These are phyloP conservation scores for Circinella umbellata DNA, from an alignment of 371 early-diverging fungal species.

Conservation along the genomic window DNA sequence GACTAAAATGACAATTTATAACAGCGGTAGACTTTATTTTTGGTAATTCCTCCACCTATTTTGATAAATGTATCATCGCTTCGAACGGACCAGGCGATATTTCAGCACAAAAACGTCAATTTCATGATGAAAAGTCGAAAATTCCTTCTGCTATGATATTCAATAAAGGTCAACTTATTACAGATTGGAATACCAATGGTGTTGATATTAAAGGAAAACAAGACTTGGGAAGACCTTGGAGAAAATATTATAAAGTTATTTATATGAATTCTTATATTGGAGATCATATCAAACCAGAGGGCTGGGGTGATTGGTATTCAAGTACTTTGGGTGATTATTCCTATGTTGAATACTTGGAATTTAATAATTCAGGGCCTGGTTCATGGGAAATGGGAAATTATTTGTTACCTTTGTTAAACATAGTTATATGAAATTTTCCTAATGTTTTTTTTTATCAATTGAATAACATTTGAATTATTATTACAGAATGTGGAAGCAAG, in stretches of 20 bases:
- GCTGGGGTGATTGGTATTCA: constrained; percentile 26
- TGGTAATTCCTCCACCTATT: constrained; percentile 30
- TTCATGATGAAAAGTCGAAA: constrained; percentile 8
- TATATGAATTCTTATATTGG: constrained; percentile 29
- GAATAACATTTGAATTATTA: no score
- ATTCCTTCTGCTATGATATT: constrained; percentile 21
- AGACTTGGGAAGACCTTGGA: constrained; percentile 37
- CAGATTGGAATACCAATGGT: constrained; percentile 15
- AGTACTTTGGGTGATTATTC: constrained; percentile 16
- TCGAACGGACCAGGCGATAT: constrained; percentile 27
- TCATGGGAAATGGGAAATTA: constrained; percentile 13
- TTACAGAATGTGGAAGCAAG: neutral
- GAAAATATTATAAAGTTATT: constrained; percentile 34
- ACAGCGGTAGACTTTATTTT: constrained; percentile 38
- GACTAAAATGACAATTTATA: constrained; percentile 25
- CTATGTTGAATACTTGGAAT: constrained; percentile 28
- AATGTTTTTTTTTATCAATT: no score
- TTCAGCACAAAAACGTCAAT: constrained; percentile 27
- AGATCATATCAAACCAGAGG: constrained; percentile 23
- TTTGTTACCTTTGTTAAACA: neutral
- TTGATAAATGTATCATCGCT: constrained; percentile 34
- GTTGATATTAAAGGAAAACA: constrained; percentile 3
- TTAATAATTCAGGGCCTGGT: constrained; percentile 30
- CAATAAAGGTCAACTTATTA: constrained; percentile 11
- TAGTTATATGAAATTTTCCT: no score